A percentile compares a stretch with the other conserved stretches of the same genome.
Conservation (phyloP, 495 filamentous ascomycete genomes). For the Apodospora peruviana region DNA sequence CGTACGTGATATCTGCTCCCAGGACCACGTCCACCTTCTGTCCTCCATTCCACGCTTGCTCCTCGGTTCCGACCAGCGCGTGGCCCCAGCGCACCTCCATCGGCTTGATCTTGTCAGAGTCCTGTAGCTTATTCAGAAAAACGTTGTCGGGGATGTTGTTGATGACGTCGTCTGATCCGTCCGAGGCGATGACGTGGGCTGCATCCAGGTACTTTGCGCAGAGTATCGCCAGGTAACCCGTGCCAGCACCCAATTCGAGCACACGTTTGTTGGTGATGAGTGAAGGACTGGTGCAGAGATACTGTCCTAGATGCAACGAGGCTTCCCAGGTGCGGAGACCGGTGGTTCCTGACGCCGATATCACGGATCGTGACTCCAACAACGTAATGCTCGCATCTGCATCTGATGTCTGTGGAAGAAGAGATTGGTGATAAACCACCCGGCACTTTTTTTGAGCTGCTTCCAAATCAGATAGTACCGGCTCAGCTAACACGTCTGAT, state of each 20-base stretch:
- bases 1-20: conserved; percentile 50
- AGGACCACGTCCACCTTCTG: conserved; percentile 39
- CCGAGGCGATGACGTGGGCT: conserved; percentile 62
- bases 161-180: conserved; percentile 72
- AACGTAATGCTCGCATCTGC: conserved; percentile 42
- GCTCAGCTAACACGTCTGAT: conserved; percentile 51
- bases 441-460: conserved; percentile 70
- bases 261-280: conserved; percentile 53
- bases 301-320: conserved; percentile 75
- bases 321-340: conserved; percentile 94
- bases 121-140: conserved; percentile 58
- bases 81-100: conserved; percentile 59
- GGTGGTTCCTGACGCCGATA: conserved; percentile 73
- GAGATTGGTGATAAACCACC: conserved; percentile 62
- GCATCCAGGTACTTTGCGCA: conserved; percentile 70
- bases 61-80: conserved; percentile 40
- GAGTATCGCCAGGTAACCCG: conserved; percentile 77
- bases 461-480: conserved; percentile 51
- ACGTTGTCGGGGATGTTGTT: conserved; percentile 62
- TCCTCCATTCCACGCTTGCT: conserved; percentile 37
- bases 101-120: conserved; percentile 32
- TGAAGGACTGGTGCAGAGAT: conserved; percentile 42
- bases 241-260: conserved; percentile 86
- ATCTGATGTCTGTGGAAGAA: conserved; percentile 9
- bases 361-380: conserved; percentile 66